Conservation (phyloP, 495 filamentous ascomycete species). For the Delitschia confertaspora region DNA sequence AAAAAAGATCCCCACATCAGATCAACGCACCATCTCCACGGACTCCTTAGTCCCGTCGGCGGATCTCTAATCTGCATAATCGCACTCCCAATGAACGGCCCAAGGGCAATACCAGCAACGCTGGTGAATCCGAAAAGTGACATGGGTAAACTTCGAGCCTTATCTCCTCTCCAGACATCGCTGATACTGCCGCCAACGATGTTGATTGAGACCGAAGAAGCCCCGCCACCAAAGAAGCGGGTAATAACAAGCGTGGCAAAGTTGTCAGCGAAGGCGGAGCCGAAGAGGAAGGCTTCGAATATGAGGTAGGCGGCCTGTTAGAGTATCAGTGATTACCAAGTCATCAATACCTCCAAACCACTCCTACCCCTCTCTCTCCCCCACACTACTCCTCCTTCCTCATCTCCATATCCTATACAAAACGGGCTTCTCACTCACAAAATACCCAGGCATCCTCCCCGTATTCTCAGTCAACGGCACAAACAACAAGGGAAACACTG, state of each 20-base stretch:
- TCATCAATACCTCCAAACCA: no score
- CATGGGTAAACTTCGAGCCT: slow-evolving; percentile 40
- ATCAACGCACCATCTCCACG: slow-evolving; percentile 16
- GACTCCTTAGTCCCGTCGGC: not conserved
- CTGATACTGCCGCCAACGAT: slow-evolving; percentile 42
- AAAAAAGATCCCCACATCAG: no score
- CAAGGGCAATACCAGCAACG: slow-evolving; percentile 17
- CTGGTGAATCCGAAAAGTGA: slow-evolving; percentile 36
- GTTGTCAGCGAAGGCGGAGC: slow-evolving; percentile 15
- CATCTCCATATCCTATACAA: not conserved
- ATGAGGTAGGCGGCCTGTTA: slow-evolving; percentile 13
- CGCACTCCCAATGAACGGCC: slow-evolving; percentile 14
- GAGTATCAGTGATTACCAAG: not conserved
- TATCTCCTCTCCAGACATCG: slow-evolving; percentile 39
- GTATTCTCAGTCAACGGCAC: slow-evolving; percentile 18
- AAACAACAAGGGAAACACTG: slow-evolving; percentile 15
- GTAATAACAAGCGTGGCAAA: slow-evolving; percentile 18
- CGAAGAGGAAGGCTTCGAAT: slow-evolving; percentile 16
- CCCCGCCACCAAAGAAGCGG: slow-evolving; percentile 20
- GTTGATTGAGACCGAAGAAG: slow-evolving; percentile 41
- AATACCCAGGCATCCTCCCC: slow-evolving; percentile 17
- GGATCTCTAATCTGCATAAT: slow-evolving; percentile 11
- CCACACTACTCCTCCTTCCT: not conserved
- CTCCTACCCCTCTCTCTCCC: no score
- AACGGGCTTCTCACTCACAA: slow-evolving; percentile 3